Percentiles rank a stretch among this genome's conserved stretches.
phyloP scores from a whole-genome alignment of 306 rosid species.

The Casuarina cunninghamiana region DNA sequence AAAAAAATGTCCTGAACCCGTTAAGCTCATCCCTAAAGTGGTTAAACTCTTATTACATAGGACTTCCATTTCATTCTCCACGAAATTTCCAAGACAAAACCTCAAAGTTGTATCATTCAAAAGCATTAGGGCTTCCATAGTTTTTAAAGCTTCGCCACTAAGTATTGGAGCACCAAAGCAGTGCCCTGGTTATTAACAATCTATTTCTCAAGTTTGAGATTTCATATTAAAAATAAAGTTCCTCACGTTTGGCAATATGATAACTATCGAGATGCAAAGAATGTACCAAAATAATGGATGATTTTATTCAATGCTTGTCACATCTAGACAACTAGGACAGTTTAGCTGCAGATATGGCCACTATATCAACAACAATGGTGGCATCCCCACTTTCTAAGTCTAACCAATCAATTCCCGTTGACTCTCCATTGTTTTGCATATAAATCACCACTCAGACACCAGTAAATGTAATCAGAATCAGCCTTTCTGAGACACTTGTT shows the following conservation, averaged over 20 bases:
- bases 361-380: conserved; percentile 35
- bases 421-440: conserved; percentile 18
- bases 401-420: conserved; percentile 29
- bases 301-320: conserved; percentile 19
- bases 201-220: background rate
- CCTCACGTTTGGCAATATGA: background rate
- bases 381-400: conserved; percentile 38
- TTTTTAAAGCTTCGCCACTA: background rate
- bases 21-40: too few relatives aligned
- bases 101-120: background rate
- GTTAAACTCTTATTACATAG: background rate
- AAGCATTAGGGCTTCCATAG: background rate
- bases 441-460: conserved; percentile 31
- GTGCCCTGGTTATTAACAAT: background rate
- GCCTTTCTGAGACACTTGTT: background rate
- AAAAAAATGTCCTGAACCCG: background rate
- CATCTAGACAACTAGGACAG: background rate
- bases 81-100: background rate
- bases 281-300: too few relatives aligned
- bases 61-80: background rate
- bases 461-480: conserved; percentile 12
- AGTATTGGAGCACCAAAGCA: background rate
- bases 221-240: background rate
- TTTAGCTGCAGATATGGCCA: conserved; percentile 16
- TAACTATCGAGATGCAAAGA: background rate